Conservation (phyloP, 228 moss, liverwort and hornwort genomes). For the Sphagnum fallax region DNA sequence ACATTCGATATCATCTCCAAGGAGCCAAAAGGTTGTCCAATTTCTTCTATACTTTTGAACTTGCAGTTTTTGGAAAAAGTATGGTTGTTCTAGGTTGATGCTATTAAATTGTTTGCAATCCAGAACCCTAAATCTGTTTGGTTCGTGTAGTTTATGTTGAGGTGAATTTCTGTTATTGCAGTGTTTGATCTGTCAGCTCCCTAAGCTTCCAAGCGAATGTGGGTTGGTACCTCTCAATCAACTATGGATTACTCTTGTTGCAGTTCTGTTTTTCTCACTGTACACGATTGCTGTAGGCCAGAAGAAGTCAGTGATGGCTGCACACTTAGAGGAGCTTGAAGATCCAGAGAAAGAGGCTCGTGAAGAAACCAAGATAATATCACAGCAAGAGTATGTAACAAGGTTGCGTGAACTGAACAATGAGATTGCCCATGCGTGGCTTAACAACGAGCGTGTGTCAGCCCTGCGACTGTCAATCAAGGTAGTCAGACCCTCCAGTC, state of each 20-base stretch:
- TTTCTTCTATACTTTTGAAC: background rate
- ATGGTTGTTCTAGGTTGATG: too few species aligned
- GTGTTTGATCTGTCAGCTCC: background rate
- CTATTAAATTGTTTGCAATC: background rate
- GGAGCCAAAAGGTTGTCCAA: slow-evolving; percentile 71
- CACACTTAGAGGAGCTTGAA: slow-evolving; percentile 90
- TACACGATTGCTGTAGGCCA: slow-evolving; percentile 38
- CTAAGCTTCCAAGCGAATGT: background rate
- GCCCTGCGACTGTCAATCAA: slow-evolving; percentile 93
- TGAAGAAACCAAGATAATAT: slow-evolving; percentile 79
- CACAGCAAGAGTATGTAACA: slow-evolving; percentile 96
- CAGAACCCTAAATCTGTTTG: background rate
- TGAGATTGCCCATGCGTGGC: slow-evolving; percentile 94
- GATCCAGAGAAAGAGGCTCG: slow-evolving; percentile 77
- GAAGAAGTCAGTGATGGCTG: slow-evolving; percentile 73
- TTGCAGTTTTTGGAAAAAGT: background rate
- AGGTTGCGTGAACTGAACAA: slow-evolving; percentile 85
- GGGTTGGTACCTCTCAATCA: background rate
- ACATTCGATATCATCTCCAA: slow-evolving; percentile 90
- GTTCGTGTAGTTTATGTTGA: background rate
- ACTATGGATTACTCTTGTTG: background rate
- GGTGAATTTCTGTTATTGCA: background rate
- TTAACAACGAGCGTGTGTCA: slow-evolving; percentile 89
- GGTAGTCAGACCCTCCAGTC: slow-evolving; percentile 12
- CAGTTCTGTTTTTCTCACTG: background rate